These are phyloP conservation scores for Lepidopterella palustris DNA, from an alignment of 495 filamentous ascomycete genomes.

Conservation along the genomic window DNA sequence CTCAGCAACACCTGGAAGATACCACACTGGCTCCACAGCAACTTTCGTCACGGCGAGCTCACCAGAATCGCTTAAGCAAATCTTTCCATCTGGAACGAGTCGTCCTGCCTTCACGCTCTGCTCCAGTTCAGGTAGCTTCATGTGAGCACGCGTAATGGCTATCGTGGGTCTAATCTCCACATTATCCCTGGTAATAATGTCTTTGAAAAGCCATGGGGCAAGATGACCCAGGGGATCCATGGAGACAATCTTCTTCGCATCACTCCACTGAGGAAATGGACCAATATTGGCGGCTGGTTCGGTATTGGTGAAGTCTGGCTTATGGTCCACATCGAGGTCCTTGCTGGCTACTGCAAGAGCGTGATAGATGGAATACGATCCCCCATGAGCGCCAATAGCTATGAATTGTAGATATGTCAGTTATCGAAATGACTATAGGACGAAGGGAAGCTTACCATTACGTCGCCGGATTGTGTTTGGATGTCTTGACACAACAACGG, in stretches of 20 bases:
- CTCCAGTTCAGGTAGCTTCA: slow-evolving; percentile 91
- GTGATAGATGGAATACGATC: slow-evolving; percentile 96
- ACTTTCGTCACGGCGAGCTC: slow-evolving; percentile 96
- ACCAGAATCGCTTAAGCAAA: slow-evolving; percentile 74
- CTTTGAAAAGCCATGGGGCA: slow-evolving; percentile 71
- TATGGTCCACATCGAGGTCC: slow-evolving; percentile 76
- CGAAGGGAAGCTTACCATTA: slow-evolving; percentile 56
- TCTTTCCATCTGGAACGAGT: slow-evolving; percentile 80
- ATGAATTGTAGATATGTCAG: not conserved
- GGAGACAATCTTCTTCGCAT: slow-evolving; percentile 91
- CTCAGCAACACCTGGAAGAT: slow-evolving; percentile 89
- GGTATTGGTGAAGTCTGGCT: slow-evolving; percentile 89
- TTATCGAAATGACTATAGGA: not conserved
- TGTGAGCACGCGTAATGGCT: slow-evolving; percentile 89
- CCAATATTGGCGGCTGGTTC: slow-evolving; percentile 85
- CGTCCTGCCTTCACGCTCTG: slow-evolving; percentile 74
- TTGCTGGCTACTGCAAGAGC: slow-evolving; percentile 89
- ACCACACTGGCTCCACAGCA: slow-evolving; percentile 92
- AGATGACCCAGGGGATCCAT: slow-evolving; percentile 95
- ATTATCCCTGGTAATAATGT: slow-evolving; percentile 59
- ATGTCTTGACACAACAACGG: slow-evolving; percentile 81
- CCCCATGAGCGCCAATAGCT: slow-evolving; percentile 79
- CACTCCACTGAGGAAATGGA: slow-evolving; percentile 81
- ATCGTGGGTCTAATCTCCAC: slow-evolving; percentile 92
- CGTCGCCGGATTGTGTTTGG: slow-evolving; percentile 71